Base-by-base conservation (phyloP, 305 asterid genomes). In the Rubia peregrina region DNA sequence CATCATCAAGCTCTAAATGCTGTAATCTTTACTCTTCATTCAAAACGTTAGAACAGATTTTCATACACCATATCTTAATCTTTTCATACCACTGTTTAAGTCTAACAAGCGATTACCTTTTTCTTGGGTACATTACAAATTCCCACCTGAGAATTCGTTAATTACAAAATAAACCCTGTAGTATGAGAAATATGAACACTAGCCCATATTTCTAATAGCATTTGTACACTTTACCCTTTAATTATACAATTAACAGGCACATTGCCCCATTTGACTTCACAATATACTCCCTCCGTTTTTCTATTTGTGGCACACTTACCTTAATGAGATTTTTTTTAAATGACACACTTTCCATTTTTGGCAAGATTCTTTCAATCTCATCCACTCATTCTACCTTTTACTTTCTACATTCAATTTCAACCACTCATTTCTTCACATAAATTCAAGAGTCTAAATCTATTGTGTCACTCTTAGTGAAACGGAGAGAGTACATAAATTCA, bases 1-100 rank as follows among this genome's bases (percentile, higher is more conserved):
- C 68, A 74, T 64, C 57, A 74, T 64, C 57, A 74, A 62, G 65
- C 9, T 64, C 69, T 48, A 33, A n/a, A n/a, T 19, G 41, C 7
- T 40, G 60, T 46, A 13, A 33, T 67, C 70, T 21, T 48, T 61
- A 68, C 43, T 5, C 53, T 43, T 46, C 14, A 73, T 43, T 12
- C n/a, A 7, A 7, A 10, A 43, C 8, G 30, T 44, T 67, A 17
- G 4, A 21, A 9, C 60, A 46, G 11, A 30, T 44, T 67, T 26
- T 16, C 53, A 30, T 33, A 33, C 30, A 44, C 19, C 69, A n/a
- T 42, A 70, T 61, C 19, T 14, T 19, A 71, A 33, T 1, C 12
- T 44, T 2, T 53, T 30, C 9, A 21, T 13, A 21, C 5, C 9
- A 12, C 42, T 30, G 24, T 65, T 56, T 24, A 42, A 17, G 8